A percentile compares a stretch with the other conserved stretches of the same genome.
Evolutionary conservation across 2,329 filamentous ascomycete species (phyloP).

Genomic region (Penicillium sp.): DNA sequence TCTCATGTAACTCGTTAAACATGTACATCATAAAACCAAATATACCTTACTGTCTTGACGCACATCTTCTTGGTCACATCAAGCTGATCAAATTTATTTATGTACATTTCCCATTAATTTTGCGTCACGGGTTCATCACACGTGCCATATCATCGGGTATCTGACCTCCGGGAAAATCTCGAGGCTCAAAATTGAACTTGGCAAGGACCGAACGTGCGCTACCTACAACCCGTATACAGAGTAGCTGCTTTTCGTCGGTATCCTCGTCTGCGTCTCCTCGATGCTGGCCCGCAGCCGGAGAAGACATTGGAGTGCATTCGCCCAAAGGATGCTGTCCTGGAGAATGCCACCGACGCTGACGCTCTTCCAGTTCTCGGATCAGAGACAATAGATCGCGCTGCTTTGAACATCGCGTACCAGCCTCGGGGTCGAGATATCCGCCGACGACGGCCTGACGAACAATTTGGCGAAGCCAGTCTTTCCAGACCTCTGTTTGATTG

Average conservation of each 20-base stretch:
- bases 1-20: too few relatives aligned
- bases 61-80: too few relatives aligned
- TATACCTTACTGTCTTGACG: too few relatives aligned
- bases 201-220: conserved; percentile 30
- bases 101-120: background rate
- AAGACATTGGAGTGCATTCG: conserved; percentile 7
- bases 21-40: too few relatives aligned
- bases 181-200: conserved; percentile 31
- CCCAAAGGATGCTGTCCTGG: conserved; percentile 19
- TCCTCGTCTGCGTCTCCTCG: conserved; percentile 6
- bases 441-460: conserved; percentile 34
- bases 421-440: conserved; percentile 20
- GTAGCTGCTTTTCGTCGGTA: conserved; percentile 23
- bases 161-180: conserved; percentile 29
- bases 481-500: conserved; percentile 29
- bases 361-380: conserved; percentile 37
- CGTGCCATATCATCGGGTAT: conserved; percentile 6
- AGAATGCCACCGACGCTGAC: conserved; percentile 40
- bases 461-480: conserved; percentile 34
- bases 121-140: background rate
- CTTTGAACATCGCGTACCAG: conserved; percentile 24
- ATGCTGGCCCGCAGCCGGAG: background rate
- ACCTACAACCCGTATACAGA: conserved; percentile 32
- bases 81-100: too few relatives aligned
- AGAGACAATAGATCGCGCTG: conserved; percentile 34